Conservation (phyloP, 352 stramenopile species). For the Blastocystis sp. region DNA sequence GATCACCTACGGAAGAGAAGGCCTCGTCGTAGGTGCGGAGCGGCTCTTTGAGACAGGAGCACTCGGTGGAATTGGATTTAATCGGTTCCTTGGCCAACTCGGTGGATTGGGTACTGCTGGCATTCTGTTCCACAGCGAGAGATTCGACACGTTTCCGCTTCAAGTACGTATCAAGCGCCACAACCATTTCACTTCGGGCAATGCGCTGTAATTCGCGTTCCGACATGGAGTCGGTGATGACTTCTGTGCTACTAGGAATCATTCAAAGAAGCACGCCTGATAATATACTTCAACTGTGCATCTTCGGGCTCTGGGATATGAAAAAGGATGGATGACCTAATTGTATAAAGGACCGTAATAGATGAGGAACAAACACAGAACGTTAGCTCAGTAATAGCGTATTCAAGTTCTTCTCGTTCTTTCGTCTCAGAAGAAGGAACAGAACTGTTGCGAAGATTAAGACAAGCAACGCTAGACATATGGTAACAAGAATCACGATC, state of each 20-base stretch:
- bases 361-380: not conserved
- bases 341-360: not conserved
- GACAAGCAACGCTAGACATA: not conserved
- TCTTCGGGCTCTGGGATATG: not conserved
- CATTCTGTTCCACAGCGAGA: slow-evolving; percentile 17
- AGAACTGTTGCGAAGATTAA: not conserved
- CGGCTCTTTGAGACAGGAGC: not conserved
- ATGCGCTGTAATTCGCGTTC: slow-evolving; percentile 48
- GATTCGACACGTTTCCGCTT: slow-evolving; percentile 10
- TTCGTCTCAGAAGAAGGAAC: not conserved
- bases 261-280: not conserved
- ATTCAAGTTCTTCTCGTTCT: not conserved
- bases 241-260: not conserved
- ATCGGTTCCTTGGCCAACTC: not conserved
- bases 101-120: not conserved
- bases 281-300: not conserved
- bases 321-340: not conserved
- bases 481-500: not conserved
- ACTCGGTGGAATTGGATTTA: slow-evolving; percentile 29
- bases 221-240: slow-evolving; percentile 9
- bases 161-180: slow-evolving; percentile 24
- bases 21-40: slow-evolving; percentile 40
- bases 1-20: not conserved
- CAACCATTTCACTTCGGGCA: slow-evolving; percentile 13
- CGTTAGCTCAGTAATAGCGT: not conserved